Base-by-base conservation (phyloP, 495 filamentous ascomycete genomes). In the Daldinia loculata region DNA sequence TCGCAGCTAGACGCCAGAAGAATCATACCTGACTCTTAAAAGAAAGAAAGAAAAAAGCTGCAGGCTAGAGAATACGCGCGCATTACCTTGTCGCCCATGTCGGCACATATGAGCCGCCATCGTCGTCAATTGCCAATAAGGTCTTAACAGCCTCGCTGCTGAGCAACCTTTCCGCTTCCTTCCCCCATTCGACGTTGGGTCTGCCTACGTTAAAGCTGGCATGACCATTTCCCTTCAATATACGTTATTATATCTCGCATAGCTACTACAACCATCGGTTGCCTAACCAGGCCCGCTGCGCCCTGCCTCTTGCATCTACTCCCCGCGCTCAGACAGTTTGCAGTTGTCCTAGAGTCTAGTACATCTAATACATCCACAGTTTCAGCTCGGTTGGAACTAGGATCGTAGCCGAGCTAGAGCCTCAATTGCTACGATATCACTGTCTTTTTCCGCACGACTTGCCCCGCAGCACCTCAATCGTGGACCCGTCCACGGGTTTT, bases 51-150 rank as follows among this genome's bases (percentile, higher is more conserved):
- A 66, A 39, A 38, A 30, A 39, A 41, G 60, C 48, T 15, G 32
- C 38, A 19, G 38, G 51, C 22, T 24, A 48, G 52, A 63, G 17
- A 59, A 64, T 52, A 62, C 68, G 57, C 69, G 30, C 63, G 26
- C 56, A 60, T 43, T 60, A 43, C 24, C 22, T 43, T 43, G 32
- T 59, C 38, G 53, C 58, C 56, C 59, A 63, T 66, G 63, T 65
- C 64, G 63, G 59, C 69, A 72, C 30, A 66, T 61, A 36, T 65
- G 26, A 69, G 61, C 70, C 70, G 61, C 65, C 50, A 61, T 62
- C 55, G 22, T 63, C 62, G 50, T 36, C 61, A 73, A 66, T 73
- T 66, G 58, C 70, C 70, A 69, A 72, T 72, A 61, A 45, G 61
- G 51, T 60, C 57, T 63, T 48, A 66, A 73, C 70, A 73, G 70